A percentile compares a stretch with the other conserved stretches of the same genome.
Evolutionary conservation across 1,139 yeast species (phyloP).

Genomic region (Yamadazyma taylorii): DNA sequence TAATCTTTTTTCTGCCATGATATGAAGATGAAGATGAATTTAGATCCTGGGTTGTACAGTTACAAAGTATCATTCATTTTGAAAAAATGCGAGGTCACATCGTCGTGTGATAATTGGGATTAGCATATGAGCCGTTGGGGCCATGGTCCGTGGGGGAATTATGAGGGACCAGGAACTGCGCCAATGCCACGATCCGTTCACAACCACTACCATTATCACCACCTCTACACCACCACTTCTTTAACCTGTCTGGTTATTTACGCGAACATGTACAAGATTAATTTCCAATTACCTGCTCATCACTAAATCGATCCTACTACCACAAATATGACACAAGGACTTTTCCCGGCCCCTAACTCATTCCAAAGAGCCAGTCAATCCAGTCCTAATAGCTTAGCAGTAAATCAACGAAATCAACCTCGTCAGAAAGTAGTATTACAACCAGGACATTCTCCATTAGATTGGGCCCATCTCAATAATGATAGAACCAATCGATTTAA

Average conservation of each 20-base stretch:
- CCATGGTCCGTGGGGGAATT: background rate
- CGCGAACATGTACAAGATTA: no score
- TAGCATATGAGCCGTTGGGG: no score
- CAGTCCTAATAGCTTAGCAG: slow-evolving; percentile 9
- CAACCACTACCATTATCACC: no score
- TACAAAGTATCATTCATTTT: background rate
- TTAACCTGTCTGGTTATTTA: no score
- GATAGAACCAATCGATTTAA: slow-evolving; percentile 21
- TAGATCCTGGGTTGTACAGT: no score
- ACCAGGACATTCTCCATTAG: slow-evolving; percentile 85
- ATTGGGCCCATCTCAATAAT: slow-evolving; percentile 71
- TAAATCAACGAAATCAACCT: slow-evolving; percentile 14
- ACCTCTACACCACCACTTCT: no score
- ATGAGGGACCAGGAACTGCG: no score
- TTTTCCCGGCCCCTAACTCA: slow-evolving; percentile 43
- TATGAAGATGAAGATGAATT: no score
- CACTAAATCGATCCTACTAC: no score
- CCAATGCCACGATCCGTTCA: no score
- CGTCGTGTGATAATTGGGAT: background rate
- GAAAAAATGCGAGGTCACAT: no score
- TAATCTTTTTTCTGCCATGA: slow-evolving; percentile 35
- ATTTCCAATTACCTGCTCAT: no score
- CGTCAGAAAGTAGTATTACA: slow-evolving; percentile 56
- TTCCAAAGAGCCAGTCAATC: slow-evolving; percentile 33
- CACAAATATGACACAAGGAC: slow-evolving; percentile 5